Percentiles rank a stretch among this genome's conserved stretches.
phyloP scores from a whole-genome alignment of 106 monocot species.

The Cymbidium sinense region DNA sequence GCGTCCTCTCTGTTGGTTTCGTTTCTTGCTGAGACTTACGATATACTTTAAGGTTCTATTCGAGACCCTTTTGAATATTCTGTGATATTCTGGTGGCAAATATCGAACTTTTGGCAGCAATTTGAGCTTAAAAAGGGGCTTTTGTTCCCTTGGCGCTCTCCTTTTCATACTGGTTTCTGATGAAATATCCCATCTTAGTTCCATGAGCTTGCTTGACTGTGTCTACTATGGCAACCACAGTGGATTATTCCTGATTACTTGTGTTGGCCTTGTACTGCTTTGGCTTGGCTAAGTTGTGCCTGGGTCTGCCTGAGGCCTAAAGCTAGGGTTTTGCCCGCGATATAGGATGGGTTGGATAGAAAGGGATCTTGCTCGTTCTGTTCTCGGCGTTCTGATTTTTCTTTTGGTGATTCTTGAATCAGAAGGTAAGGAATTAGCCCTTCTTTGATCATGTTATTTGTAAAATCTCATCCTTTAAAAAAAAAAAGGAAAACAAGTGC shows the following conservation, averaged over 20 bases:
- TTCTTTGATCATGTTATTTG: neutral
- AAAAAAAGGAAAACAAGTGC: neutral
- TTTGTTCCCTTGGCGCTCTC: neutral
- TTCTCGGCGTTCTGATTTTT: neutral
- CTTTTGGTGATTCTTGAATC: neutral
- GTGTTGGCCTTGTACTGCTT: neutral
- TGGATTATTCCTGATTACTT: neutral
- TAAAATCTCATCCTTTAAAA: neutral
- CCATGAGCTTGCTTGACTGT: neutral
- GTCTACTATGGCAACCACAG: neutral
- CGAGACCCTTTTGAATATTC: too few species aligned
- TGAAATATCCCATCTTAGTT: neutral
- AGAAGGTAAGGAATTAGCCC: neutral
- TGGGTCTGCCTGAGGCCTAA: too few species aligned
- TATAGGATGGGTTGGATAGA: slow-evolving; percentile 1
- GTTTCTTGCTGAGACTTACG: too few species aligned
- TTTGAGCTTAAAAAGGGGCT: too few species aligned
- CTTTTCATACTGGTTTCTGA: neutral
- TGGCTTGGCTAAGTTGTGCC: too few species aligned
- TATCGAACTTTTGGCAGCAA: too few species aligned
- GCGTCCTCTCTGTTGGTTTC: too few species aligned
- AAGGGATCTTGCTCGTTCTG: neutral
- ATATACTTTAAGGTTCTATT: too few species aligned
- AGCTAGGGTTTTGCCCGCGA: neutral
- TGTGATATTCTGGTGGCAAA: too few species aligned